These are phyloP conservation scores for Syzygium syzygioides DNA, from an alignment of 441 rosid genomes.

Conservation along the genomic window DNA sequence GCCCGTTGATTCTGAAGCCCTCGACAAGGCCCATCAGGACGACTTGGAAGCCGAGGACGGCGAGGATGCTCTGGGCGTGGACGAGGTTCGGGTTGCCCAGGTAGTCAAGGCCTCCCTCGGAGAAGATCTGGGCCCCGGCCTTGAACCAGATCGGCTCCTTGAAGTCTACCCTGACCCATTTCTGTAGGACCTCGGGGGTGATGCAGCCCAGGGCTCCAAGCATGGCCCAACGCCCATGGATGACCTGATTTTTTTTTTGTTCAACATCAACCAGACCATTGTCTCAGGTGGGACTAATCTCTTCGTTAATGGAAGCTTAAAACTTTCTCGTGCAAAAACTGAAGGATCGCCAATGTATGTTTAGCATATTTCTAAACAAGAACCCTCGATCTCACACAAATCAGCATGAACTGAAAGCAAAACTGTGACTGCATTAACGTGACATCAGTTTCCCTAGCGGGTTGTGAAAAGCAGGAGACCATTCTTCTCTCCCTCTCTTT, in stretches of 20 bases:
- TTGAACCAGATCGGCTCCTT: slow-evolving; percentile 97
- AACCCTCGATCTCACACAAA: neutral
- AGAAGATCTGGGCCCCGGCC: slow-evolving; percentile 94
- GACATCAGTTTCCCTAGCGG: neutral
- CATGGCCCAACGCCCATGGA: slow-evolving; percentile 98
- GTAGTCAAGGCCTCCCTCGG: slow-evolving; percentile 95
- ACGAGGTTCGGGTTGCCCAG: slow-evolving; percentile 93
- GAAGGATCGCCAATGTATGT: neutral
- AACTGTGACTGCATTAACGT: neutral
- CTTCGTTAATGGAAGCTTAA: neutral
- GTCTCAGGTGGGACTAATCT: neutral
- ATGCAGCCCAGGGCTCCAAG: slow-evolving; percentile 92
- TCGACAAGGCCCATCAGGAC: slow-evolving; percentile 85
- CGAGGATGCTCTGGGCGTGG: slow-evolving; percentile 93
- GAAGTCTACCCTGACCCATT: slow-evolving; percentile 80
- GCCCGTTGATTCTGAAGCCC: slow-evolving; percentile 91
- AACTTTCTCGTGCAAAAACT: neutral
- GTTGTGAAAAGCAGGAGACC: neutral
- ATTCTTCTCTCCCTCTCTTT: neutral
- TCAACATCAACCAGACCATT: neutral
- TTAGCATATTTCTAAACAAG: neutral
- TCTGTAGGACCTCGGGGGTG: slow-evolving; percentile 84
- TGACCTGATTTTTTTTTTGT: slow-evolving; percentile 34
- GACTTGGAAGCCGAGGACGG: slow-evolving; percentile 82
- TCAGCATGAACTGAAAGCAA: neutral